Evolutionary conservation across 169 alveolate species (phyloP).

Genomic region (Cystoisospora suis): DNA sequence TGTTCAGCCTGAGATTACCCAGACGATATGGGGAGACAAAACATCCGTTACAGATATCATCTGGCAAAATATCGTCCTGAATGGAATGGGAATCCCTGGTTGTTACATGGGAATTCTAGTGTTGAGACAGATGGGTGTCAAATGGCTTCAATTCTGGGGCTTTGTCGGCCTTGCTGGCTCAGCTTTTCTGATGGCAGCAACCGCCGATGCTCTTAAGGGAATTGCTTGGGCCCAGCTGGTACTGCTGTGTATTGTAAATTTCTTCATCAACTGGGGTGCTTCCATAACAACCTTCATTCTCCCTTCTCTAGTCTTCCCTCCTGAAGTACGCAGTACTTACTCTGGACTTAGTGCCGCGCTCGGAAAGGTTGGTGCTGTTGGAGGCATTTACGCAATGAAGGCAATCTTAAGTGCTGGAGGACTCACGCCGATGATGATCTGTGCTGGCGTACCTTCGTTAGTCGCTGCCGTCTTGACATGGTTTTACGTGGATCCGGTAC

Average conservation of each 20-base stretch:
- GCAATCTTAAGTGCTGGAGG: conserved; percentile 40
- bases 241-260: conserved; percentile 42
- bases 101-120: conserved; percentile 62
- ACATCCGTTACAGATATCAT: conserved; percentile 3
- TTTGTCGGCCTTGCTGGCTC: conserved; percentile 45
- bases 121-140: conserved; percentile 53
- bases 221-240: conserved; percentile 41
- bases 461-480: conserved; percentile 46
- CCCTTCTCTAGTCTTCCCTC: conserved; percentile 58
- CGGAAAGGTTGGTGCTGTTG: conserved; percentile 57
- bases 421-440: conserved; percentile 45
- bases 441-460: conserved; percentile 55
- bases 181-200: conserved; percentile 49
- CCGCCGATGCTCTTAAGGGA: conserved; percentile 9
- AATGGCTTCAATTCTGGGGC: conserved; percentile 66
- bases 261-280: conserved; percentile 60
- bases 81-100: conserved; percentile 52
- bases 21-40: conserved; percentile 36
- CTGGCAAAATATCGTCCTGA: conserved; percentile 45
- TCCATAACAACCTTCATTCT: conserved; percentile 59
- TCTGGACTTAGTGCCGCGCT: conserved; percentile 61
- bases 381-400: conserved; percentile 47
- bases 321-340: conserved; percentile 50
- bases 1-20: conserved; percentile 61
- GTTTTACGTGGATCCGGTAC: conserved; percentile 43